A percentile compares a stretch with the other conserved stretches of the same genome.
Conservation (phyloP, 768 basidiomycete species). For the Leccinum sublutescens region DNA sequence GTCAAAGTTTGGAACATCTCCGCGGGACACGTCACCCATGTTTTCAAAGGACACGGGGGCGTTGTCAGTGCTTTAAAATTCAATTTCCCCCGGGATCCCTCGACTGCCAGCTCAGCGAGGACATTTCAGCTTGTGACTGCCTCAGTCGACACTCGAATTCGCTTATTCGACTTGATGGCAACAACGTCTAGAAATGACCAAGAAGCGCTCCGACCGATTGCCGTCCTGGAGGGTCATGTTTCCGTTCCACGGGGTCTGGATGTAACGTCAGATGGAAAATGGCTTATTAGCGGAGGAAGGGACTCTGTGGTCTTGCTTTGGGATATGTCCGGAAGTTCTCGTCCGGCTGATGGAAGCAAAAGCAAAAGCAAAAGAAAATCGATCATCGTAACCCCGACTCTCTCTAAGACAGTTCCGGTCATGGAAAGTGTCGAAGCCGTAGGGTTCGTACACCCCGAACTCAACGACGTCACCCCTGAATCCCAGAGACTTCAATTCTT, state of each 20-base stretch:
- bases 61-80: constrained; percentile 90
- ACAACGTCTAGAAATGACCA: constrained; percentile 56
- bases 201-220: constrained; percentile 61
- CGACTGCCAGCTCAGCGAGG: constrained; percentile 43
- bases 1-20: constrained; percentile 96
- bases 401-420: constrained; percentile 78
- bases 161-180: constrained; percentile 86
- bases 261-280: constrained; percentile 80
- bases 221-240: constrained; percentile 91
- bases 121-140: constrained; percentile 85
- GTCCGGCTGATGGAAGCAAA: constrained; percentile 15
- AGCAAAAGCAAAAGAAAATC: constrained; percentile 41
- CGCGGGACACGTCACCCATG: constrained; percentile 87
- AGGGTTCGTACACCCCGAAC: constrained; percentile 60
- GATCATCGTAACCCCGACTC: constrained; percentile 48
- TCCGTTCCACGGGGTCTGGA: constrained; percentile 92
- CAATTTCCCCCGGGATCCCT: constrained; percentile 68
- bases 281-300: constrained; percentile 87
- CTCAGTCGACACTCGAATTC: constrained; percentile 86
- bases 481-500: constrained; percentile 61
- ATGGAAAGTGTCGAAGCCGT: constrained; percentile 87
- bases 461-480: constrained; percentile 37
- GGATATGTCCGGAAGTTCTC: constrained; percentile 54
- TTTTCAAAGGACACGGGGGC: constrained; percentile 97
- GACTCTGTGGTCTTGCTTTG: constrained; percentile 93